phyloP scores from a whole-genome alignment of 768 basidiomycete species.

The Rhodosporidiobolus odoratus region DNA sequence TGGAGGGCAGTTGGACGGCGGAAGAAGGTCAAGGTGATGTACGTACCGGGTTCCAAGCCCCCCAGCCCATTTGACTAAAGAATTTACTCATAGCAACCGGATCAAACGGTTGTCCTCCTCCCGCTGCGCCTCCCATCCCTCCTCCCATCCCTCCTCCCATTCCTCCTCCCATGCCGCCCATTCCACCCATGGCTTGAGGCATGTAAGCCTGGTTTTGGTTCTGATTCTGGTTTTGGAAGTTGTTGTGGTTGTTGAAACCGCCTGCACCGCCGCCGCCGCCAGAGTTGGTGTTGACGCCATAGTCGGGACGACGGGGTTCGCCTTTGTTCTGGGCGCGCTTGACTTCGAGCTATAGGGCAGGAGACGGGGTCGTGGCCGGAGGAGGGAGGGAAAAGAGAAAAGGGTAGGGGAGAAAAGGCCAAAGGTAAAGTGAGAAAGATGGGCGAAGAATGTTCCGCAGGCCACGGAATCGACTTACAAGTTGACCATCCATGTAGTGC shows the following conservation, averaged over 20 bases:
- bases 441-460: slow-evolving; percentile 17
- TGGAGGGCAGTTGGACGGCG: neutral
- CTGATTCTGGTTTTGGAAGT: slow-evolving; percentile 29
- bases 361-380: neutral
- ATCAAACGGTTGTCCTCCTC: slow-evolving; percentile 62
- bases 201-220: slow-evolving; percentile 1
- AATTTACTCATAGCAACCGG: slow-evolving; percentile 85
- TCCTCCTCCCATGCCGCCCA: slow-evolving; percentile 10
- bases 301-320: slow-evolving; percentile 50
- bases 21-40: too few relatives aligned
- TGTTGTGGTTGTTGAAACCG: neutral
- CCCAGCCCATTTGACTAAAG: slow-evolving; percentile 78
- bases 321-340: slow-evolving; percentile 63
- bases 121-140: slow-evolving; percentile 22
- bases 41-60: slow-evolving; percentile 39
- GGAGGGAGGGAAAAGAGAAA: neutral
- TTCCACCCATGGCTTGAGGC: slow-evolving; percentile 24
- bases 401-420: neutral
- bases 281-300: slow-evolving; percentile 32
- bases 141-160: slow-evolving; percentile 35
- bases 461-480: slow-evolving; percentile 63
- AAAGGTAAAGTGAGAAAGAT: neutral
- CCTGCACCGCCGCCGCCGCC: neutral
- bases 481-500: slow-evolving; percentile 87
- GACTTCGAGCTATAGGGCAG: slow-evolving; percentile 72